Conservation (phyloP, 1,139 yeast genomes). For the Sugiyamaella grinbergsii region DNA sequence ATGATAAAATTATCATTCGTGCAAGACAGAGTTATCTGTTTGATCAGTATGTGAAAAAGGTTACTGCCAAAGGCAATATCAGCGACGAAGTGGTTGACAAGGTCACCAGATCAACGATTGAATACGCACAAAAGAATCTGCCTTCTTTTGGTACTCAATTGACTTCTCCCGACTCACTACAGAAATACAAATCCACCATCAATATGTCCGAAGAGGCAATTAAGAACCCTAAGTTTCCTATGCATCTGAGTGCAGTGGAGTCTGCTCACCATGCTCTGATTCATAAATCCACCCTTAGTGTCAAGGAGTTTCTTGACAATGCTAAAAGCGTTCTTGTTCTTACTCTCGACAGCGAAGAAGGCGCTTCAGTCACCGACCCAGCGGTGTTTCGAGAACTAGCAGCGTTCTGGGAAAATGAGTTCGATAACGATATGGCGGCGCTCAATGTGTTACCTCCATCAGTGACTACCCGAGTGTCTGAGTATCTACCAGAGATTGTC, state of each 20-base stretch:
- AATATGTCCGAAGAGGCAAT: slow-evolving; percentile 55
- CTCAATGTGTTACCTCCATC: slow-evolving; percentile 84
- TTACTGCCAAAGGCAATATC: slow-evolving; percentile 35
- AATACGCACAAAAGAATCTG: slow-evolving; percentile 55
- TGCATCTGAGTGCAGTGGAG: slow-evolving; percentile 71
- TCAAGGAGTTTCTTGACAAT: slow-evolving; percentile 49
- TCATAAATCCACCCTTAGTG: slow-evolving; percentile 31
- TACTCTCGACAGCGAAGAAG: slow-evolving; percentile 66
- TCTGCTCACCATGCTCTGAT: slow-evolving; percentile 50
- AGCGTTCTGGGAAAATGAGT: slow-evolving; percentile 85
- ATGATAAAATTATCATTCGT: slow-evolving; percentile 91
- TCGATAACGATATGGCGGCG: slow-evolving; percentile 79
- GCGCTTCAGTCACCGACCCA: slow-evolving; percentile 81
- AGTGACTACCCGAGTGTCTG: slow-evolving; percentile 93
- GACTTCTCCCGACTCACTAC: slow-evolving; percentile 40
- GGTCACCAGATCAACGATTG: slow-evolving; percentile 49
- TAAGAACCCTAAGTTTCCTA: slow-evolving; percentile 77
- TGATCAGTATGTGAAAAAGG: slow-evolving; percentile 52
- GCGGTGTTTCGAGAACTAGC: slow-evolving; percentile 79
- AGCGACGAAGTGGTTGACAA: slow-evolving; percentile 46
- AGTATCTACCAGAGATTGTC: slow-evolving; percentile 90
- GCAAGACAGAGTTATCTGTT: slow-evolving; percentile 89
- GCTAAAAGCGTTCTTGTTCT: slow-evolving; percentile 78
- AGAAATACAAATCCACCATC: slow-evolving; percentile 53
- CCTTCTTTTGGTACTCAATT: slow-evolving; percentile 6